phyloP scores from a whole-genome alignment of 257 asterid species.

The Solanum tacnaense region DNA sequence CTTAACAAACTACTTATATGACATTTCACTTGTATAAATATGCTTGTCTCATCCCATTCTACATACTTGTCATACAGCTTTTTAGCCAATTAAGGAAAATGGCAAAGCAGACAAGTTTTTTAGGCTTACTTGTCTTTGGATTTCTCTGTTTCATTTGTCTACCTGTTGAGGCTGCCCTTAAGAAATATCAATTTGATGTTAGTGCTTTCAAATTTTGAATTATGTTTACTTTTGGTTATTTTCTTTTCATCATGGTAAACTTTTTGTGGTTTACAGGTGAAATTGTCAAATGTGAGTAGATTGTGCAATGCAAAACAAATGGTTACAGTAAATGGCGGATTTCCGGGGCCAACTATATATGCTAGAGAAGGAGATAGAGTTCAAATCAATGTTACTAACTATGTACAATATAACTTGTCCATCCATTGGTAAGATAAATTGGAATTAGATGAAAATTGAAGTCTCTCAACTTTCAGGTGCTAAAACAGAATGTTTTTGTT shows the following conservation, averaged over 20 bases:
- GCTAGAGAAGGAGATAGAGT: conserved; percentile 48
- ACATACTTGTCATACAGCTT: not conserved
- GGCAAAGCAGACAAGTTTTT: conserved; percentile 3
- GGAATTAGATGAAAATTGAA: not conserved
- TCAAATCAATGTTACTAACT: conserved; percentile 44
- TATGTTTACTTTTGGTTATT: not conserved
- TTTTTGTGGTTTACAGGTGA: conserved; percentile 15
- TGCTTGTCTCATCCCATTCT: not conserved
- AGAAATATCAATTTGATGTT: conserved; percentile 45
- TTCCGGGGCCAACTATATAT: conserved; percentile 56
- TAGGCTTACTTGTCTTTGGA: conserved; percentile 9
- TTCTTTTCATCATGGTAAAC: not conserved
- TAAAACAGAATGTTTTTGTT: not conserved
- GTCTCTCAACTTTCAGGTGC: not conserved
- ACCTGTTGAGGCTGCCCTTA: conserved; percentile 31
- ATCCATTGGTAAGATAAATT: conserved; percentile 41
- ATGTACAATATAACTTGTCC: conserved; percentile 52
- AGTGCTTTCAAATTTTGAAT: not conserved
- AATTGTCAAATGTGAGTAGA: conserved; percentile 47
- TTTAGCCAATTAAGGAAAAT: conserved; percentile 7
- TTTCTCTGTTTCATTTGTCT: conserved; percentile 13
- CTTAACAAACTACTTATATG: conserved; percentile 3
- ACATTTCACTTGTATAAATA: conserved; percentile 14
- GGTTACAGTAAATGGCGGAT: conserved; percentile 54
- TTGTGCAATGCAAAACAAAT: conserved; percentile 60